A percentile compares a stretch with the other conserved stretches of the same genome.
These are phyloP conservation scores for Circinella umbellata DNA, from an alignment of 371 early-diverging fungal genomes.

Conservation along the genomic window DNA sequence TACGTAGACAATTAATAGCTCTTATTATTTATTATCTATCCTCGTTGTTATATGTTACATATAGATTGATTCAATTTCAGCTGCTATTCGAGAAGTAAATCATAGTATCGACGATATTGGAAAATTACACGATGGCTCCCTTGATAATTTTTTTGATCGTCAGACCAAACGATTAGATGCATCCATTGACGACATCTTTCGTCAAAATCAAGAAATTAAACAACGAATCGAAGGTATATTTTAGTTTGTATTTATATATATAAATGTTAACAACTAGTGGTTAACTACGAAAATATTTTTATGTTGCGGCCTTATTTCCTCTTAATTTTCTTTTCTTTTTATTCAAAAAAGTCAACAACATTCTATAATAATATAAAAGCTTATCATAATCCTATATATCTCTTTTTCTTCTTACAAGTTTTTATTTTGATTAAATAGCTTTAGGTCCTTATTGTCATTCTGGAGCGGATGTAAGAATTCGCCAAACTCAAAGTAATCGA, in stretches of 20 bases:
- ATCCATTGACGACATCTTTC: constrained; percentile 1
- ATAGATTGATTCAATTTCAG: constrained; percentile 1
- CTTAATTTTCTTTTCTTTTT: not conserved
- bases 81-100: not conserved
- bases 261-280: too few relatives aligned
- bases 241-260: too few relatives aligned
- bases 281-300: too few relatives aligned
- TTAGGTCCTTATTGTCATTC: not conserved
- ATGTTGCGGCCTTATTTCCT: too few relatives aligned
- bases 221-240: constrained; percentile 5
- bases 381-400: too few relatives aligned
- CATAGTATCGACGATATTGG: not conserved
- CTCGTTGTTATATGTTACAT: not conserved
- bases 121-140: not conserved
- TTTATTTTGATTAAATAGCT: not conserved
- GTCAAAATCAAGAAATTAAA: constrained; percentile 11
- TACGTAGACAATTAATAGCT: too few relatives aligned
- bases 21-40: too few relatives aligned
- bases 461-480: constrained; percentile 19
- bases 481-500: constrained; percentile 37
- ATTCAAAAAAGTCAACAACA: not conserved
- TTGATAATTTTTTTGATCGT: not conserved
- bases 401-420: not conserved
- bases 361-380: too few relatives aligned
- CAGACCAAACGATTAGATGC: not conserved